Base-by-base conservation (phyloP, 495 filamentous ascomycete genomes). In the Elaphomyces granulatus region DNA sequence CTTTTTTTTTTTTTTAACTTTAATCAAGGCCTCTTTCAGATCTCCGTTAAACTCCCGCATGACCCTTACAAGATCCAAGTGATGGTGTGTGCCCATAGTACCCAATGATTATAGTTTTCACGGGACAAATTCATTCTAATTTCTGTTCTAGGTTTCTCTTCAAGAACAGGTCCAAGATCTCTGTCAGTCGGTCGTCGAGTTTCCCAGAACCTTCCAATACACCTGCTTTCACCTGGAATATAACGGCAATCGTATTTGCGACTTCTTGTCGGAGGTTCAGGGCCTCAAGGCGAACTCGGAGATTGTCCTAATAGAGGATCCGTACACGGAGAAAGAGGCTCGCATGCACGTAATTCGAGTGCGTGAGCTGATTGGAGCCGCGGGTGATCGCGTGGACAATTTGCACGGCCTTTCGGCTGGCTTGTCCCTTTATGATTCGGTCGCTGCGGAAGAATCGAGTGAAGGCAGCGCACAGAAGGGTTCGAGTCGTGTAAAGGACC, bases 261-360 rank as follows among this genome's bases (percentile, higher is more conserved):
- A 99, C 63, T 96, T 87, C 47, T 67, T 99, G 33, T 90, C 87
- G 18, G 92, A 96, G 56, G 81, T 95, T 15, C 67, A 76, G n/a
- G 87, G 70, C 32, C 70, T 96, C 20, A 71, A 70, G 28, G 61
- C 77, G 7, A 78, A 80, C 40, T 78, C 86, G 8, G 78, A 83
- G 54, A 66, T 96, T 30, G 71, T 68, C 23, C 63, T 99, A 43
- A 77, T 95, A 32, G 85, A 95, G 60, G 92, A 99, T 52, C 83
- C 92, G 14, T 99, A 99, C 58, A 99, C 85, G 17, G 92, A 96
- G 65, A 96, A 94, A 68, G 90, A 96, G 60, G 88, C 92, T 36
- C 79, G 92, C 44, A 79, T 96, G 68, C 92, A 99, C 60, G 63
- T 95, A 36, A 74, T 96, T 33, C 72, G 92, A 37, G 76, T 94